Evolutionary conservation across 2,329 filamentous ascomycete species (phyloP).

Genomic region (Cercospora sesami): DNA sequence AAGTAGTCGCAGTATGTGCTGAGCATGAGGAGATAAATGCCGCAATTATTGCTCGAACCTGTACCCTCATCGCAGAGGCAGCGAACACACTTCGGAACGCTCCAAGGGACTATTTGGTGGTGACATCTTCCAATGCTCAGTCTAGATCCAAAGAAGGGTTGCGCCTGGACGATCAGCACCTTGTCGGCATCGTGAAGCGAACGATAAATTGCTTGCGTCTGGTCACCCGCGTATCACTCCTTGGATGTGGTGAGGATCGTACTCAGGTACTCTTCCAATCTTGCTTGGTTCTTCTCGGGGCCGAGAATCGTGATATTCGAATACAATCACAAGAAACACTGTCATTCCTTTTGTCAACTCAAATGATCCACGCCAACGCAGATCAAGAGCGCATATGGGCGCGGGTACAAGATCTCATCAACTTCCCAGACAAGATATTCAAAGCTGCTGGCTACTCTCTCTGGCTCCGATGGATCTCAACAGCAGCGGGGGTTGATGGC

Average conservation of each 20-base stretch:
- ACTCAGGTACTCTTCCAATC: slow-evolving; percentile 14
- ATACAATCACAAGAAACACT: slow-evolving; percentile 18
- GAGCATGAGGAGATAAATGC: slow-evolving; percentile 21
- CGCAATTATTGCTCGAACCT: slow-evolving; percentile 16
- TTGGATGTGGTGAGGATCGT: neutral
- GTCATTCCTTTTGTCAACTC: slow-evolving; percentile 8
- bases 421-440: slow-evolving; percentile 13
- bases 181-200: neutral
- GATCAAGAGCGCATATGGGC: slow-evolving; percentile 22
- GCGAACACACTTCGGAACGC: neutral
- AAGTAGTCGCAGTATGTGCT: slow-evolving; percentile 24
- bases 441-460: slow-evolving; percentile 30
- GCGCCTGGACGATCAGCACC: neutral
- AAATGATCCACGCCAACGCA: neutral
- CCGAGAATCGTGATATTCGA: slow-evolving; percentile 14
- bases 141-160: neutral
- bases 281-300: slow-evolving; percentile 22
- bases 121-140: neutral
- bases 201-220: slow-evolving; percentile 12
- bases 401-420: slow-evolving; percentile 18
- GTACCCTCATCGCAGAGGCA: neutral
- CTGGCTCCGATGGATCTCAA: slow-evolving; percentile 32
- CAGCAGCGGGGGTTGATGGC: slow-evolving; percentile 5
- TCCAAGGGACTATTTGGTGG: slow-evolving; percentile 14
- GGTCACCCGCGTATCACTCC: slow-evolving; percentile 7